These are phyloP conservation scores for Myriosclerotinia scirpicola DNA, from an alignment of 2,329 filamentous ascomycete species.

Conservation along the genomic window DNA sequence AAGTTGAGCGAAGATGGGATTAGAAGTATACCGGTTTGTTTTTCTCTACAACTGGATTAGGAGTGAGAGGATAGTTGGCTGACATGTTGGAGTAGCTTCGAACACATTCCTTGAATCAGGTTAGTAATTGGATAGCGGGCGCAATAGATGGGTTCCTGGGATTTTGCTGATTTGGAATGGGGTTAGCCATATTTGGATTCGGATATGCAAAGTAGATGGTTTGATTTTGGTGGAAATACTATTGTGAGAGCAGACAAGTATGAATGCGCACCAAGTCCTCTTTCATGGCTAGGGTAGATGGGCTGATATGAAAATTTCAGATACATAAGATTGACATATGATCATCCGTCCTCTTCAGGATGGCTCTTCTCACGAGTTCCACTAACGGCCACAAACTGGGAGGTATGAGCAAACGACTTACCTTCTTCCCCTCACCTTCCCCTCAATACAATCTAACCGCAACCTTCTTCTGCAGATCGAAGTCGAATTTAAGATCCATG, in stretches of 20 bases:
- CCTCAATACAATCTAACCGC: conserved; percentile 15
- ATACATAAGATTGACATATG: conserved; percentile 89
- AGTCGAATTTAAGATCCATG: conserved; percentile 92
- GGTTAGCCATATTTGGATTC: conserved; percentile 90
- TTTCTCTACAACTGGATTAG: background rate
- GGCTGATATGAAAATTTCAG: conserved; percentile 47
- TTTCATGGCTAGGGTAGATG: background rate
- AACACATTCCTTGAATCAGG: conserved; percentile 80
- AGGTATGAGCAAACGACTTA: conserved; percentile 49
- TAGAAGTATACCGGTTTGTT: conserved; percentile 63
- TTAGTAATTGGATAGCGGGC: conserved; percentile 47
- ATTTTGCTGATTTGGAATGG: conserved; percentile 26
- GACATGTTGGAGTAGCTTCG: conserved; percentile 59
- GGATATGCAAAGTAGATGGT: conserved; percentile 98
- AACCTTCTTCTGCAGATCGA: conserved; percentile 58
- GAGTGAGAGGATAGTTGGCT: background rate
- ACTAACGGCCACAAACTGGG: conserved; percentile 97
- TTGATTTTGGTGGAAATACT: conserved; percentile 96
- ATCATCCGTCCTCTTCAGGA: conserved; percentile 85
- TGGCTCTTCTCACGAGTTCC: conserved; percentile 95
- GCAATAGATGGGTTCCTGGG: background rate
- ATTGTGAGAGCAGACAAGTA: conserved; percentile 74
- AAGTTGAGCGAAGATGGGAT: conserved; percentile 46
- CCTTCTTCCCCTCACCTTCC: background rate
- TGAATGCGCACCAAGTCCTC: conserved; percentile 36